Evolutionary conservation across 208 protist species (phyloP), one percentile per base, ranked within the genome.

Genomic region (Trypanosoma lewisi): DNA sequence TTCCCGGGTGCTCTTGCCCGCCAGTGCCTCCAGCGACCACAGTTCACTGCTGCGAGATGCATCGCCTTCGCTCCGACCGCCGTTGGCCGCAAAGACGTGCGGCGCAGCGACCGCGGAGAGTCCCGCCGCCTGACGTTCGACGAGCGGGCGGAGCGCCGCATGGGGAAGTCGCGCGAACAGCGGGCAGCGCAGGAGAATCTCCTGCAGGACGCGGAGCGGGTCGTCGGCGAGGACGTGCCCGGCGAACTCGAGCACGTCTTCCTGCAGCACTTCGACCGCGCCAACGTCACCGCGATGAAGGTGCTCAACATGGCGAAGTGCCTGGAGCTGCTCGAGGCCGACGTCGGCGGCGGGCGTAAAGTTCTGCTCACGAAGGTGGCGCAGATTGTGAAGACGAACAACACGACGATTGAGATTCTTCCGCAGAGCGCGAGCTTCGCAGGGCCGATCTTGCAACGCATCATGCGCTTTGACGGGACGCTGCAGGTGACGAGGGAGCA

Each of bases 241-340:
- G 80, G 75, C 6, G 85, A 92, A 50, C 76, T 95, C 0, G 76
- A 91, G 51, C 57, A 71, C 3, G 70, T 91, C 39, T 92, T 78
- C 54, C 63, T 52, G 25, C 75, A 85, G 34, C 67, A 75, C 1
- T 72, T 80, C 21, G 88, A 92, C 50, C 80, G 80, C 67, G 82
- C 85, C n/a, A 89, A 87, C 70, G 75, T 89, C 59, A 82, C 71
- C 47, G 80, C 85, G 31, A 87, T 92, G 81, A 91, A 92, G 61
- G 85, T 95, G 44, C 53, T 95, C 27, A 95, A 95, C 70, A 90
- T 95, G 83, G 85, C 81, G 42, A 92, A 89, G 68, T 95, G 88
- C 60, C 37, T 95, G 31, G 88, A 95, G 73, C 58, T 82, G 59
- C 71, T 92, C 7, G 81, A 92, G 41, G 73, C 88, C 27, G 83